phyloP scores from a whole-genome alignment of 2,329 filamentous ascomycete species.

The Aureobasidium leucospermi region DNA sequence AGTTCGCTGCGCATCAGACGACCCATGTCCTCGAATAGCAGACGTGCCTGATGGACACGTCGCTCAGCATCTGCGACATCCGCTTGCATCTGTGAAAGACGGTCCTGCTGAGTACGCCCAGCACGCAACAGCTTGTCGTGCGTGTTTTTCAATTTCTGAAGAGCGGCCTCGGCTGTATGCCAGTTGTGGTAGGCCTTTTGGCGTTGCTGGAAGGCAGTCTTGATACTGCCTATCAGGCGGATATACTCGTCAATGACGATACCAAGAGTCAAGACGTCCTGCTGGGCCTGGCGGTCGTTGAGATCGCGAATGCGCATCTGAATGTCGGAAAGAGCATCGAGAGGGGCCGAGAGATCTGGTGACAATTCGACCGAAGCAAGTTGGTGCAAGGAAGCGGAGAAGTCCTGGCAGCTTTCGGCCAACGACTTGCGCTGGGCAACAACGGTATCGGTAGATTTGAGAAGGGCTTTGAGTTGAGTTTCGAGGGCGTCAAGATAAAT shows the following conservation, averaged over 20 bases:
- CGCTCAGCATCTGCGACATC: conserved; percentile 94
- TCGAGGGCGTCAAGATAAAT: conserved; percentile 93
- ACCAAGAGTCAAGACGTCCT: conserved; percentile 90
- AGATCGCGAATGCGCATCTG: conserved; percentile 91
- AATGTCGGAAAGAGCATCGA: conserved; percentile 86
- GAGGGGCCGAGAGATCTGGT: conserved; percentile 74
- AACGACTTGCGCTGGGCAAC: conserved; percentile 87
- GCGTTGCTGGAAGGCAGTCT: conserved; percentile 83
- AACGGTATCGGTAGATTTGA: conserved; percentile 92
- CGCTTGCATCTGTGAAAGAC: conserved; percentile 82
- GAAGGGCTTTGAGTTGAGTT: conserved; percentile 77
- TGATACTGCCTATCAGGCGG: conserved; percentile 87
- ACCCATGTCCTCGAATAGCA: conserved; percentile 97
- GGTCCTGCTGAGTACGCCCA: conserved; percentile 91
- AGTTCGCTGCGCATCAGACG: conserved; percentile 83
- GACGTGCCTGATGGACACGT: conserved; percentile 79
- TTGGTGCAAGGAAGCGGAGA: conserved; percentile 85
- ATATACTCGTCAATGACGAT: conserved; percentile 99
- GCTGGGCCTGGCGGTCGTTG: conserved; percentile 93
- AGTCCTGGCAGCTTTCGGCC: conserved; percentile 87
- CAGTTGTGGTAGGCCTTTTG: conserved; percentile 95
- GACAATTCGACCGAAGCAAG: conserved; percentile 90
- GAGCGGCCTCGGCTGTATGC: conserved; percentile 82
- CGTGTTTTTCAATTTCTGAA: conserved; percentile 78
- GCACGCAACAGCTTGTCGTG: conserved; percentile 95